Evolutionary conservation across 768 basidiomycete species (phyloP).

Genomic region (Auriscalpium microsporum): DNA sequence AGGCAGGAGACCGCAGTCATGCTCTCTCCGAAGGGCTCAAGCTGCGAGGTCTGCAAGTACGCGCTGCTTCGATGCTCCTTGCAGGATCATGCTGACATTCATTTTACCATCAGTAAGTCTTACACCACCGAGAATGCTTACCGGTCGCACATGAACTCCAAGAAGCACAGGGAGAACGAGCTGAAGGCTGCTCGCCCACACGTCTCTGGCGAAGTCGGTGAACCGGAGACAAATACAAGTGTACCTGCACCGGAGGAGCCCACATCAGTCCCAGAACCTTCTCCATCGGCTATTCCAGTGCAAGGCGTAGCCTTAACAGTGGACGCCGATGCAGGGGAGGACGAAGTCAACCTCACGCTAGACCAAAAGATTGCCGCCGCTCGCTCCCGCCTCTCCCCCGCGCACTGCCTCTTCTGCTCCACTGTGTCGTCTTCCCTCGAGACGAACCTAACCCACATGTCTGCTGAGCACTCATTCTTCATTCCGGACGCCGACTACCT

Average conservation of each 20-base stretch:
- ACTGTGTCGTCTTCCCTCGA: conserved; percentile 41
- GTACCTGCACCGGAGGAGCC: not conserved
- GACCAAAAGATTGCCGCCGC: conserved; percentile 71
- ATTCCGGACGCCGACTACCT: conserved; percentile 91
- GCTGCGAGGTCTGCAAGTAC: conserved; percentile 70
- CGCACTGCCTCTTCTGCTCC: conserved; percentile 84
- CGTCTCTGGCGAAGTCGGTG: conserved; percentile 5
- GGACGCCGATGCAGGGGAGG: conserved; percentile 34
- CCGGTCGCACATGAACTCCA: conserved; percentile 78
- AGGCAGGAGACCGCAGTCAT: conserved; percentile 65
- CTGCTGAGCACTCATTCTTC: conserved; percentile 82
- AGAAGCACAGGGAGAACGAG: conserved; percentile 80
- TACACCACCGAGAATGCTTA: conserved; percentile 90
- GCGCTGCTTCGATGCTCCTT: no score
- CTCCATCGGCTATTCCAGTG: not conserved
- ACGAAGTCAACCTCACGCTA: conserved; percentile 45
- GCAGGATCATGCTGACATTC: not conserved
- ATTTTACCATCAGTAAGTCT: conserved; percentile 50
- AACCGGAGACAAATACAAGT: not conserved
- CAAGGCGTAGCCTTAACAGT: conserved; percentile 20
- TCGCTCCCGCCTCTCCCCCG: conserved; percentile 49
- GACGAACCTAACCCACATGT: conserved; percentile 83
- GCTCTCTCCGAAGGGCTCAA: conserved; percentile 47
- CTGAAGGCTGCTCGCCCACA: conserved; percentile 33
- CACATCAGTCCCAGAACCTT: not conserved